Conservation (phyloP, 2,329 filamentous ascomycete genomes). For the Emericellopsis cladophorae region DNA sequence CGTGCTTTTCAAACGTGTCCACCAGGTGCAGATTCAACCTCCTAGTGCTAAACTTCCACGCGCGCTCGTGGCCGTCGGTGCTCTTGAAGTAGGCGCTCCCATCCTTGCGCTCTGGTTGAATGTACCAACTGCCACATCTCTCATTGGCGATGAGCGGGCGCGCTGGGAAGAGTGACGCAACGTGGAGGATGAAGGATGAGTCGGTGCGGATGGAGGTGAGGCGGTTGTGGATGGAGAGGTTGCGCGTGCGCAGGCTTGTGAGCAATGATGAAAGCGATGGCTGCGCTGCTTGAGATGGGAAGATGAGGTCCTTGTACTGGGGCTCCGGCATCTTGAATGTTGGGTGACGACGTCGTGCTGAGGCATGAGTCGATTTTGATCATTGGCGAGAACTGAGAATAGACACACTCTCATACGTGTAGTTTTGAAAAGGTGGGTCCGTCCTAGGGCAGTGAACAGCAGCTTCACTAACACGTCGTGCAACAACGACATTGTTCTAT, state of each 20-base stretch:
- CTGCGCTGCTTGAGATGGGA: conserved; percentile 35
- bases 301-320: conserved; percentile 29
- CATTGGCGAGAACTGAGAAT: too few relatives aligned
- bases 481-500: too few relatives aligned
- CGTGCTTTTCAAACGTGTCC: conserved; percentile 48
- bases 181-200: conserved; percentile 56
- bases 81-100: conserved; percentile 93
- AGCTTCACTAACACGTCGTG: too few relatives aligned
- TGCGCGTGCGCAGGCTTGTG: conserved; percentile 59
- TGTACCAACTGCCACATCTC: conserved; percentile 93
- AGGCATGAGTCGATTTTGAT: too few relatives aligned
- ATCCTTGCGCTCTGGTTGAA: conserved; percentile 48
- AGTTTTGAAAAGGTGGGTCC: too few relatives aligned
- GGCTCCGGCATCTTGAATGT: conserved; percentile 6
- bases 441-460: too few relatives aligned
- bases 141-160: conserved; percentile 82
- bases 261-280: conserved; percentile 60
- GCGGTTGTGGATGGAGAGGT: conserved; percentile 70
- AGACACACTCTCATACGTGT: too few relatives aligned
- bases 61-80: conserved; percentile 83
- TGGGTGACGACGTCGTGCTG: too few relatives aligned
- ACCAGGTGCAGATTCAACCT: conserved; percentile 77
- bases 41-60: conserved; percentile 82
- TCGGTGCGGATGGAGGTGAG: conserved; percentile 68
- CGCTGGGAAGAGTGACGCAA: conserved; percentile 35